phyloP scores from a whole-genome alignment of 345 rosid genomes.

The Salix caprea region DNA sequence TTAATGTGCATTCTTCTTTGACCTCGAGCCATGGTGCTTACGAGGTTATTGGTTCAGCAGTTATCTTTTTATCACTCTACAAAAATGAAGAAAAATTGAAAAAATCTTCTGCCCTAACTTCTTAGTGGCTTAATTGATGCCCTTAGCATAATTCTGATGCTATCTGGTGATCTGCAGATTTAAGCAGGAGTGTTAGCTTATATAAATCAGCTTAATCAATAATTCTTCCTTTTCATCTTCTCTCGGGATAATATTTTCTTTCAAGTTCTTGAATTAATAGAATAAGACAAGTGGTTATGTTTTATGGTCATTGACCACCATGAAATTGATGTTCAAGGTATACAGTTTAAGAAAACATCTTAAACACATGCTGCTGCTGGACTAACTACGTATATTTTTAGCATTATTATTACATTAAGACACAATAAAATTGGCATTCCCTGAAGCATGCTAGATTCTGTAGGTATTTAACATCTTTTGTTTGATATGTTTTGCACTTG shows the following conservation, averaged over 20 bases:
- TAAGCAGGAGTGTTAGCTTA: neutral
- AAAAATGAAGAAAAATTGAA: neutral
- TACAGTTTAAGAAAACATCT: neutral
- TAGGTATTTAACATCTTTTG: too few species aligned
- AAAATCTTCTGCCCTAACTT: neutral
- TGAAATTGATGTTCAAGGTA: neutral
- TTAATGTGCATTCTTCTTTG: neutral
- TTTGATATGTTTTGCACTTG: neutral
- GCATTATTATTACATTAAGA: neutral
- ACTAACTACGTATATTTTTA: neutral
- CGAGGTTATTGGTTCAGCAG: neutral
- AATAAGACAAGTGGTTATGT: neutral
- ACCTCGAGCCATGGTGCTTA: neutral
- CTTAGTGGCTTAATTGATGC: neutral
- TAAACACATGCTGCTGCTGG: neutral
- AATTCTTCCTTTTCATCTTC: neutral
- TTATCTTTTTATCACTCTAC: neutral
- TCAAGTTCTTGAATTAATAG: neutral
- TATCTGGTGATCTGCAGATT: neutral
- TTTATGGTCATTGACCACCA: neutral
- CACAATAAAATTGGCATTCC: neutral
- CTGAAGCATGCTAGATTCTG: neutral
- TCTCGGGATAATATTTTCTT: neutral
- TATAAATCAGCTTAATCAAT: neutral
- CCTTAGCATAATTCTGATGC: neutral